Base-by-base conservation (phyloP, 2,329 filamentous ascomycete genomes). In the Calonectria pseudoturangicola region DNA sequence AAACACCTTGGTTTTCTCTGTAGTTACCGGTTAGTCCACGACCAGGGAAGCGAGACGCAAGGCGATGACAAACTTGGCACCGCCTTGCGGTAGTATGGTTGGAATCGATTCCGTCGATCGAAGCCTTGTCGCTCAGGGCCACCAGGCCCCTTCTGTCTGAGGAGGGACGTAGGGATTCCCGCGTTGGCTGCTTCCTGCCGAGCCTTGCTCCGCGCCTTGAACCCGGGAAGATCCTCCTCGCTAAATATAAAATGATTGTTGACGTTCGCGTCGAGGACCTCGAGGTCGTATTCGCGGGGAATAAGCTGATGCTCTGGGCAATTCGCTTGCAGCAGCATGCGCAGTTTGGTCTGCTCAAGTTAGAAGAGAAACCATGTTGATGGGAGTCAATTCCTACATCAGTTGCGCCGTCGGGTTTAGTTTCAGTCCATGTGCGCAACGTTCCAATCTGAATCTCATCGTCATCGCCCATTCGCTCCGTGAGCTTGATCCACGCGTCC, bases 201-300 rank as follows among this genome's bases (percentile, higher is more conserved):
- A 60, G 85, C 85, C 78, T 88, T 89, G 80, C 89, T 90, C 82
- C 82, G 82, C 18, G 82, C 83, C 77, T 85, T 85, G 79, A 83
- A 85, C 18, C 83, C 80, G 0, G 95, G 94, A 27, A 98, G 89
- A 80, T 98, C 95, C 83, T 98, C 95, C 85, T 99, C 97, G 48
- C 94, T 95, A 82, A 99, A 99, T 70, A 98, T 88, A 82, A 94
- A 98, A 25, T 95, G 97, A 84, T 98, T 98, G 80, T 91, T 91
- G 41, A 96, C 91, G n/a, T 90, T 83, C 68, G 83, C 80, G 63
- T 88, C 87, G 68, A 85, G 92, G 58, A 95, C 88, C 58, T 95
- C 92, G 71, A 98, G 86, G 76, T 95, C 91, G 85, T 98, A 99
- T 81, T 98, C 95, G 81, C 95, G 95, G 13, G 96, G 95, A n/a